Evolutionary conservation across 306 rosid species (phyloP).

Genomic region (Psophocarpus tetragonolobus): DNA sequence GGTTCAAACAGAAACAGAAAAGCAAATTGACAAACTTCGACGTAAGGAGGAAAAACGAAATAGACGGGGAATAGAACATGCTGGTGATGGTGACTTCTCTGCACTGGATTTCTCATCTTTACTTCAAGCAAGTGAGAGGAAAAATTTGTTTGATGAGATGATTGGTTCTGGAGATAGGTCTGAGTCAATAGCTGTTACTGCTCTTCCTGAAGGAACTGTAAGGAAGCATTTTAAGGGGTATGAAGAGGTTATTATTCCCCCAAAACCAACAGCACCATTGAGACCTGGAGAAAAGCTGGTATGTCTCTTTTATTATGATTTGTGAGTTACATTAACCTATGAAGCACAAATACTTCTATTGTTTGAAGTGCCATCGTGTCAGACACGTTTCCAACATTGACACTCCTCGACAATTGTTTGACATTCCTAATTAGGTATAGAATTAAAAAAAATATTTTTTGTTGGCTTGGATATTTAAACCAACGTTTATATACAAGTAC

Average conservation of each 20-base stretch:
- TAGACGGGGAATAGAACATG: conserved; percentile 74
- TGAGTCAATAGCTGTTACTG: conserved; percentile 61
- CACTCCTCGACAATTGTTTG: too few species aligned
- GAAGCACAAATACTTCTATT: too few species aligned
- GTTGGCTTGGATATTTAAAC: too few species aligned
- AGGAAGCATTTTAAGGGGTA: conserved; percentile 81
- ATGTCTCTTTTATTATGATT: conserved; percentile 35
- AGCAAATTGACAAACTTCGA: conserved; percentile 92
- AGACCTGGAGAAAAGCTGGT: conserved; percentile 98
- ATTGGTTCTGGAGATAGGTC: conserved; percentile 69
- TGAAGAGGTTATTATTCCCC: conserved; percentile 89
- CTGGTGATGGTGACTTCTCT: conserved; percentile 69
- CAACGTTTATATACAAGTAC: too few species aligned
- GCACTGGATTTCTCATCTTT: conserved; percentile 70
- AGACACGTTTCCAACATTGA: too few species aligned
- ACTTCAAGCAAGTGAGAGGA: conserved; percentile 87
- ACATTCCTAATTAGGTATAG: too few species aligned
- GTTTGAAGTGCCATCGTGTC: too few species aligned
- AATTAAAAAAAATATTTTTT: too few species aligned
- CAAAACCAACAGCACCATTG: conserved; percentile 85
- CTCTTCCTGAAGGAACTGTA: conserved; percentile 96
- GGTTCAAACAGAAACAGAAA: conserved; percentile 86
- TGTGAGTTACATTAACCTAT: conserved; percentile 34
- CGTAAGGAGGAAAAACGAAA: conserved; percentile 94
- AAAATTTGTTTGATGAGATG: conserved; percentile 66